Base-by-base conservation (phyloP, 805 yeast species). In the Saccharomycopsis capsularis region DNA sequence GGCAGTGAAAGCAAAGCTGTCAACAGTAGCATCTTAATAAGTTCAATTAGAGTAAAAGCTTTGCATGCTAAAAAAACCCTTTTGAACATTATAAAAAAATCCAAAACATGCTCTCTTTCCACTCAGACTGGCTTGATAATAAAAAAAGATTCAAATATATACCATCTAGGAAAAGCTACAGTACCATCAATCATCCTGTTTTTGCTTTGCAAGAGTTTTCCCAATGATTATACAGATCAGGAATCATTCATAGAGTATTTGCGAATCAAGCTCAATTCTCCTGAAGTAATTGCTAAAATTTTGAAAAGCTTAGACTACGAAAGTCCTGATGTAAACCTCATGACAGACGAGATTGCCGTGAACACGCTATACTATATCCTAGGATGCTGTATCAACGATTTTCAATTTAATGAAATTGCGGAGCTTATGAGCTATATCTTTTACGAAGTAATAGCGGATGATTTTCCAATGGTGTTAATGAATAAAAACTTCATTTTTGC, bases 371-470 rank as follows among this genome's bases (percentile, higher is more conserved):
- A 73, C 56, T 75, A 80, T 35, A 59, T 82, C 23, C 60, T 85
- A 19, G 95, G 93, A 2, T 81, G 83, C 7, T 75, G 87, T 52
- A 73, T 83, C 34, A 81, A 79, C 53, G 95, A 86, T 63, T 86
- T 81, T 66, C 95, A 95, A 1, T 86, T 86, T 60, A 89, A 87
- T 58, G 2, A 34, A 3, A 71, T 81, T n/a, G 65, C 84, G 50
- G 72, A 72, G 51, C 81, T 85, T 2, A 62, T 87, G 24, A 75
- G 85, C 53, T 91, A 84, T 55, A 71, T 85, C 2, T 76, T 83
- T 56, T 82, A 81, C 59, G 79, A 75, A 46, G 65, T 76, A 25
- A 69, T 85, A 4, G 60, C 79, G 36, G 70, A 70, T 39, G 88
- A 82, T 53, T 84, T 81, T 59, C 91, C 93, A 7, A 62, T 83